Percentiles rank a stretch among this genome's conserved stretches.
Evolutionary conservation across 176 grass and related monocot genomes (phyloP).

Genomic region (Hordeum marinum): DNA sequence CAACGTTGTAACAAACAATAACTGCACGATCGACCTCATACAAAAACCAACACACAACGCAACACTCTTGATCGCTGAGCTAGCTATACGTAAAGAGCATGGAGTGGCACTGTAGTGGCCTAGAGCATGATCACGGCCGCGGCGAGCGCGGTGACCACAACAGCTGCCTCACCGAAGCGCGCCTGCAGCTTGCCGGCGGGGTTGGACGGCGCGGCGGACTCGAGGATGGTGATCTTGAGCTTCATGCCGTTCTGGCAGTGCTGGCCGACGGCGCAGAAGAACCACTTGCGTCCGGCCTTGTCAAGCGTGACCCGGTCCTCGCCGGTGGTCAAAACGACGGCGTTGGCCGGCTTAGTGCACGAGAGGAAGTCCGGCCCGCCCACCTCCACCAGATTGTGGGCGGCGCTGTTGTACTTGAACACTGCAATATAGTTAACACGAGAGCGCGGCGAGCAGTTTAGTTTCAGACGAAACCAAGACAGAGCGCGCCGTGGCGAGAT

Average conservation of each 20-base stretch:
- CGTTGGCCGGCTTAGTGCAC: neutral
- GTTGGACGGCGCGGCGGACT: neutral
- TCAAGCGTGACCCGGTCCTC: slow-evolving; percentile 33
- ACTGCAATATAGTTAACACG: neutral
- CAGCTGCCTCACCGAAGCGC: neutral
- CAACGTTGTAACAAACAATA: too few species aligned
- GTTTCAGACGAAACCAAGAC: neutral
- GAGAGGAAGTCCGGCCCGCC: neutral
- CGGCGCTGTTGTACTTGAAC: slow-evolving; percentile 39
- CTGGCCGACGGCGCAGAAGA: slow-evolving; percentile 24
- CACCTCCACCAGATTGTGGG: slow-evolving; percentile 38
- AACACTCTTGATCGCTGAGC: neutral
- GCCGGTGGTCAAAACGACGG: neutral
- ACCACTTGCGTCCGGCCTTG: slow-evolving; percentile 28
- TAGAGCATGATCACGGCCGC: slow-evolving; percentile 30
- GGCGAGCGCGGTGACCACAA: neutral
- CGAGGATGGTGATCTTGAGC: slow-evolving; percentile 32
- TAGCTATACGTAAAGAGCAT: neutral
- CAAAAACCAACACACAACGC: neutral
- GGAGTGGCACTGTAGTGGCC: neutral
- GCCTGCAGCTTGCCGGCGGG: neutral
- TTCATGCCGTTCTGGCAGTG: slow-evolving; percentile 42
- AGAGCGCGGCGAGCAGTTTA: neutral
- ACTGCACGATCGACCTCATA: neutral
- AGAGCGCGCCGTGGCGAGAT: too few species aligned